These are phyloP conservation scores for Suhomyces xylopsoci DNA, from an alignment of 805 yeast species.

Conservation along the genomic window DNA sequence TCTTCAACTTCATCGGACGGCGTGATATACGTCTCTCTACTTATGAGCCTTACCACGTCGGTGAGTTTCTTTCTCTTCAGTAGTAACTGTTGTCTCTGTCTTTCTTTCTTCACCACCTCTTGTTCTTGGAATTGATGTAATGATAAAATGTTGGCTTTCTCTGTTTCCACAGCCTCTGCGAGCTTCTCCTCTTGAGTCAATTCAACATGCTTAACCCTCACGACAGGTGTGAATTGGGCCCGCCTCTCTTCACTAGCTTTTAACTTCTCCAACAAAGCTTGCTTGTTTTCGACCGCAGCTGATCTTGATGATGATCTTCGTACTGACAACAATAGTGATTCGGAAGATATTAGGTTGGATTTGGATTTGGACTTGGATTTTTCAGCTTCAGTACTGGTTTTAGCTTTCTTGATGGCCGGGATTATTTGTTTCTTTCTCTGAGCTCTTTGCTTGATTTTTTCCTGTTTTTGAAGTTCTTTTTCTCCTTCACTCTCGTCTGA, in stretches of 20 bases:
- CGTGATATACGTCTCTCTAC: conserved; percentile 49
- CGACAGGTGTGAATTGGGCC: conserved; percentile 43
- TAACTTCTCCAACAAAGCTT: conserved; percentile 71
- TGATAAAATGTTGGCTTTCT: conserved; percentile 68
- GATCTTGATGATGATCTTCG: conserved; percentile 76
- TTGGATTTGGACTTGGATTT: conserved; percentile 35
- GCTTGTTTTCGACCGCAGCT: conserved; percentile 72
- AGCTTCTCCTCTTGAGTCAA: conserved; percentile 70
- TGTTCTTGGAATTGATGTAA: conserved; percentile 78
- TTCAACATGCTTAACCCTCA: conserved; percentile 42
- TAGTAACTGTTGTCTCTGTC: conserved; percentile 67
- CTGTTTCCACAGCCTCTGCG: conserved; percentile 86
- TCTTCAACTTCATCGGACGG: conserved; percentile 63
- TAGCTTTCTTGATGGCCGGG: conserved; percentile 34
- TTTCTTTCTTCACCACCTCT: conserved; percentile 75
- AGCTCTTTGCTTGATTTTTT: conserved; percentile 31
- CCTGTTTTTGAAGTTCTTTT: conserved; percentile 51
- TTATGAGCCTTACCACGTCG: conserved; percentile 53
- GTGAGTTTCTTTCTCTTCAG: conserved; percentile 61
- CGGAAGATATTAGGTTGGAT: conserved; percentile 36
- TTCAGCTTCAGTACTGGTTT: conserved; percentile 13
- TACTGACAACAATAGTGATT: conserved; percentile 46
- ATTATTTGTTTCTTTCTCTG: conserved; percentile 19
- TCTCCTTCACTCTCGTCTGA: conserved; percentile 71
- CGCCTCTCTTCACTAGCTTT: conserved; percentile 64